phyloP scores from a whole-genome alignment of 208 protist genomes.

The Pavlovales sp. region DNA sequence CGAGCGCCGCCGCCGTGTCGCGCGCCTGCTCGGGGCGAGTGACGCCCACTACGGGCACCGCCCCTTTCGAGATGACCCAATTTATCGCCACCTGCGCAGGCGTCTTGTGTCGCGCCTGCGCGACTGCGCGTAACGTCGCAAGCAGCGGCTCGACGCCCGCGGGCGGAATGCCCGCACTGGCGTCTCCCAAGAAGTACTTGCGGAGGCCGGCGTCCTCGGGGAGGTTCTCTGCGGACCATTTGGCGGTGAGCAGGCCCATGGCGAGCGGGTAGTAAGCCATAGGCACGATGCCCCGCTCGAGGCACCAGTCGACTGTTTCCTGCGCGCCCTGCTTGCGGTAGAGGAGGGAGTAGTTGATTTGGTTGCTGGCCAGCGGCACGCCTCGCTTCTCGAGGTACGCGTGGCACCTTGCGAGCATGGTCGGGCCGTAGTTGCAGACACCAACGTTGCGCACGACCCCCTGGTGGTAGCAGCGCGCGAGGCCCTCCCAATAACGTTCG shows the following conservation, averaged over 20 bases:
- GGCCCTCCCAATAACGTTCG: conserved; percentile 37
- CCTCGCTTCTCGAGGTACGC: conserved; percentile 2
- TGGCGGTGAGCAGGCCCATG: conserved; percentile 30
- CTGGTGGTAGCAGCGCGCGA: conserved; percentile 6
- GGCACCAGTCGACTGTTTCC: not conserved
- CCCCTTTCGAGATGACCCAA: conserved; percentile 12
- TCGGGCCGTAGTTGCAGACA: conserved; percentile 38
- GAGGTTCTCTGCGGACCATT: not conserved
- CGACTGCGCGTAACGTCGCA: not conserved
- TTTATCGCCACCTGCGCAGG: conserved; percentile 35
- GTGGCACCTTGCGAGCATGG: conserved; percentile 2
- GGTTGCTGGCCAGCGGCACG: conserved; percentile 37
- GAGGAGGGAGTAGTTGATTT: conserved; percentile 35
- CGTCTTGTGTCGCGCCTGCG: not conserved
- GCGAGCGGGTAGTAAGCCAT: conserved; percentile 41
- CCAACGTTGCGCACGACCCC: conserved; percentile 38
- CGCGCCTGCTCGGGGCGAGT: not conserved
- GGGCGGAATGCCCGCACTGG: not conserved
- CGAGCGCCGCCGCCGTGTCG: not conserved
- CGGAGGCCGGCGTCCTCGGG: not conserved
- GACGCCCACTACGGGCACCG: not conserved
- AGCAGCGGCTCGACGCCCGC: not conserved
- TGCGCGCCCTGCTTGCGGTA: not conserved
- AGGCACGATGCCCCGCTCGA: not conserved
- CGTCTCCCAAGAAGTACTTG: not conserved